Conservation (phyloP, 1,284 basidiomycete species). For the Boletus smithii region DNA sequence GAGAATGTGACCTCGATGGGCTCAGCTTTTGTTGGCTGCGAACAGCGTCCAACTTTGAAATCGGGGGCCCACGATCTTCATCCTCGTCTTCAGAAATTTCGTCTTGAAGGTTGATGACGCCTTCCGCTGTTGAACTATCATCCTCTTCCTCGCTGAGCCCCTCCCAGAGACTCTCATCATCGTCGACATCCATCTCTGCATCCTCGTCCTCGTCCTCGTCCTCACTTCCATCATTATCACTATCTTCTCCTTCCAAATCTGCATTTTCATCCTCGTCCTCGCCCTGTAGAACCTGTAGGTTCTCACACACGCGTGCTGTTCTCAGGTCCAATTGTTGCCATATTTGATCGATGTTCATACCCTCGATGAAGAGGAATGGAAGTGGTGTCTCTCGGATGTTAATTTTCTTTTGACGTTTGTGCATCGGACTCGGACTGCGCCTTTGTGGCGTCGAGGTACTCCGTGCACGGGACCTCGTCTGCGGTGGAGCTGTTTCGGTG, state of each 20-base stretch:
- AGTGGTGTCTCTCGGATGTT: conserved; percentile 72
- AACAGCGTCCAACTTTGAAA: conserved; percentile 34
- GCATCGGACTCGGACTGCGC: conserved; percentile 37
- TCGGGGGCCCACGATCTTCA: conserved; percentile 6
- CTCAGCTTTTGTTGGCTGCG: conserved; percentile 20
- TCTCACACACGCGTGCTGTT: conserved; percentile 60
- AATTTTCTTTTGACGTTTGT: conserved; percentile 30
- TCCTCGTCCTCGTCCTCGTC: conserved; percentile 26
- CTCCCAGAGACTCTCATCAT: conserved; percentile 27
- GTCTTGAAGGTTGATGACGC: conserved; percentile 45
- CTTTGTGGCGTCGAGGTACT: conserved; percentile 41
- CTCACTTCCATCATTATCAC: conserved; percentile 17
- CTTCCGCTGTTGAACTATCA: conserved; percentile 35
- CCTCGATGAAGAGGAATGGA: conserved; percentile 71
- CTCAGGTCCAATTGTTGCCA: conserved; percentile 92
- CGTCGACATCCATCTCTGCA: conserved; percentile 25
- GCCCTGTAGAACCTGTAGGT: conserved; percentile 47
- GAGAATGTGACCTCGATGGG: conserved; percentile 24
- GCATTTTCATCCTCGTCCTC: conserved; percentile 26
- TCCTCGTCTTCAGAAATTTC: conserved; percentile 44
- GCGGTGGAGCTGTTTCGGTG: conserved; percentile 56
- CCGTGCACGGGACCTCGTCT: conserved; percentile 64
- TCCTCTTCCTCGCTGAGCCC: conserved; percentile 36
- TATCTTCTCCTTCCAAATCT: conserved; percentile 18
- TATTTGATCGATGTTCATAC: conserved; percentile 84